Evolutionary conservation across 2,329 filamentous ascomycete species (phyloP).

Genomic region (Dactylellina drechsleri): DNA sequence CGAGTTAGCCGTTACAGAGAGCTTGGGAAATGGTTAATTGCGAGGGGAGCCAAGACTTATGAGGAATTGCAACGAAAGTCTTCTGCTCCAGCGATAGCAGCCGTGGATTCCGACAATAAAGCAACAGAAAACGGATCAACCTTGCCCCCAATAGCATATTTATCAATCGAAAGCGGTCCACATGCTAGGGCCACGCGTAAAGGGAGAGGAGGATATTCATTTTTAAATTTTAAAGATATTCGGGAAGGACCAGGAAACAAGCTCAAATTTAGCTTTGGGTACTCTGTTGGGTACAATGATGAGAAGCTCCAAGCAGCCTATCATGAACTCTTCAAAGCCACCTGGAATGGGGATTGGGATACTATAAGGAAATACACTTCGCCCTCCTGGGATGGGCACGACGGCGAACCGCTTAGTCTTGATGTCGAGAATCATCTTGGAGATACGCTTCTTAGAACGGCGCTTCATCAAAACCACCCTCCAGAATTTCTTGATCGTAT

Average conservation of each 20-base stretch:
- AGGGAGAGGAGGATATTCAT: background rate
- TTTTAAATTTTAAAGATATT: constrained; percentile 54
- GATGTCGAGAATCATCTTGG: constrained; percentile 64
- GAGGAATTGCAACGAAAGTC: background rate
- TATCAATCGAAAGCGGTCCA: background rate
- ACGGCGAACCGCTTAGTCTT: constrained; percentile 74
- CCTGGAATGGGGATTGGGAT: constrained; percentile 71
- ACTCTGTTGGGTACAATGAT: constrained; percentile 32
- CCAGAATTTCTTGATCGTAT: background rate
- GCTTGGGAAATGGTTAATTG: background rate
- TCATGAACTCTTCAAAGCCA: constrained; percentile 71
- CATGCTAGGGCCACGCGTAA: too few species aligned
- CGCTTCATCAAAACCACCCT: background rate
- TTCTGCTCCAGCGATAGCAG: background rate
- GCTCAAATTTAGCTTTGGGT: background rate
- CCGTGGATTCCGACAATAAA: background rate
- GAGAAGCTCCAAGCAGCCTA: constrained; percentile 4
- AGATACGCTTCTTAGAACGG: constrained; percentile 67
- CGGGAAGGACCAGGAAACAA: constrained; percentile 57
- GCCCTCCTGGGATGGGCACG: constrained; percentile 64
- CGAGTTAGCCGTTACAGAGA: background rate
- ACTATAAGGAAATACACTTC: constrained; percentile 4
- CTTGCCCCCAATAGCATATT: background rate
- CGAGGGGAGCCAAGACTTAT: background rate
- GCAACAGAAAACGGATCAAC: background rate